Evolutionary conservation across 768 basidiomycete species (phyloP).

Genomic region (Tylopilus felleus): DNA sequence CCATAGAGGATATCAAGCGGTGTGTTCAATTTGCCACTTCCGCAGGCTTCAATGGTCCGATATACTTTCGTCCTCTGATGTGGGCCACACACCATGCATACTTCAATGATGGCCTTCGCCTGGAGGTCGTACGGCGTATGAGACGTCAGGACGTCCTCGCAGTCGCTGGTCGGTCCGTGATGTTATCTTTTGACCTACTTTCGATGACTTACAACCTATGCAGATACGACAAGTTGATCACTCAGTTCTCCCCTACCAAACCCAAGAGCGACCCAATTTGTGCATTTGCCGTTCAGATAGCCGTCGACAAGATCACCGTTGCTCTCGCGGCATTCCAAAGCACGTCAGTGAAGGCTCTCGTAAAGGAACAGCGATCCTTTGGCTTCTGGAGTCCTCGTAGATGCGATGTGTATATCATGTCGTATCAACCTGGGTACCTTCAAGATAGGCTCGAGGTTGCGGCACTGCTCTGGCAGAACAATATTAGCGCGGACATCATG

Average conservation of each 20-base stretch:
- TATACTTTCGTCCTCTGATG: conserved; percentile 74
- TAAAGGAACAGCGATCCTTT: conserved; percentile 79
- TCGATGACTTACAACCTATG: neutral
- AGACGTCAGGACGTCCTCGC: conserved; percentile 72
- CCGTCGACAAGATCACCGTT: conserved; percentile 71
- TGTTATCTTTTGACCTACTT: neutral
- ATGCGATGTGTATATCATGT: conserved; percentile 84
- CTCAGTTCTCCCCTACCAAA: conserved; percentile 54
- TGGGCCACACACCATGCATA: conserved; percentile 58
- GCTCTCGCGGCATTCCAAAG: conserved; percentile 69
- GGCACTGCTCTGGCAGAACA: conserved; percentile 72
- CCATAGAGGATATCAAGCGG: conserved; percentile 59
- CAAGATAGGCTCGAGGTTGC: conserved; percentile 78
- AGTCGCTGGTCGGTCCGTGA: conserved; percentile 69
- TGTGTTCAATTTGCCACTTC: conserved; percentile 56
- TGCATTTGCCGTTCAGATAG: conserved; percentile 73
- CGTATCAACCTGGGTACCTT: conserved; percentile 70
- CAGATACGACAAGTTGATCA: conserved; percentile 74
- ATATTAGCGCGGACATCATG: conserved; percentile 85
- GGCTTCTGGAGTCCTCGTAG: conserved; percentile 88
- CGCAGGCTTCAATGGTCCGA: conserved; percentile 59
- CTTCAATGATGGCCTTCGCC: conserved; percentile 71
- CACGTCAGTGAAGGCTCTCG: conserved; percentile 57
- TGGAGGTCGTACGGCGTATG: conserved; percentile 68
- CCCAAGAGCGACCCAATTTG: conserved; percentile 52